Percentiles rank a stretch among this genome's conserved stretches.
phyloP scores from a whole-genome alignment of 352 stramenopile genomes.

The Pythium brachiatum region DNA sequence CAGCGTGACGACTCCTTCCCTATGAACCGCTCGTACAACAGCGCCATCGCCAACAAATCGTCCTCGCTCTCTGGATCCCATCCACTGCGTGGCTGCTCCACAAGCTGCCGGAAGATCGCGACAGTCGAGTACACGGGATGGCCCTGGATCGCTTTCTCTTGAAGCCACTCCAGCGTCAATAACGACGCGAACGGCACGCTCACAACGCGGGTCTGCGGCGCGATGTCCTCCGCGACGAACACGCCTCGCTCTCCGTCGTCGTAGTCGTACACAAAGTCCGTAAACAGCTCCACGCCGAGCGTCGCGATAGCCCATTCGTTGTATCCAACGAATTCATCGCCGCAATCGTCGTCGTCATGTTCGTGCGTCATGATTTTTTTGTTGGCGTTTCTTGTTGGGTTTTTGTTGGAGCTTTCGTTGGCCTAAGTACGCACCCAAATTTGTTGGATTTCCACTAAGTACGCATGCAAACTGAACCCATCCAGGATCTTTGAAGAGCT shows the following conservation, averaged over 20 bases:
- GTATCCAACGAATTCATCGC: constrained; percentile 45
- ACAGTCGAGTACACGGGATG: constrained; percentile 34
- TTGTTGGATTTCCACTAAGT: neutral
- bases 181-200: constrained; percentile 59
- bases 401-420: neutral
- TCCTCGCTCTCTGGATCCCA: constrained; percentile 45
- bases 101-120: constrained; percentile 47
- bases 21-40: constrained; percentile 74
- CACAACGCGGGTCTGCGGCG: constrained; percentile 67
- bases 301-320: constrained; percentile 60
- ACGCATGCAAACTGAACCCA: neutral
- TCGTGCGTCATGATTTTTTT: neutral
- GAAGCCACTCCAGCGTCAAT: constrained; percentile 41
- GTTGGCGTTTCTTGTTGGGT: constrained; percentile 22
- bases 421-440: neutral
- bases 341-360: constrained; percentile 16
- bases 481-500: neutral
- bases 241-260: constrained; percentile 61
- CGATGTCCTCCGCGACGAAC: constrained; percentile 79
- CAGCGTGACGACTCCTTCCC: constrained; percentile 44
- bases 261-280: constrained; percentile 83
- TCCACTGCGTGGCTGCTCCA: constrained; percentile 8
- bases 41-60: constrained; percentile 57
- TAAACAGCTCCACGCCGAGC: constrained; percentile 58
- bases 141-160: constrained; percentile 29